These are phyloP conservation scores for Plantago ovata DNA, from an alignment of 257 asterid species.

Conservation along the genomic window DNA sequence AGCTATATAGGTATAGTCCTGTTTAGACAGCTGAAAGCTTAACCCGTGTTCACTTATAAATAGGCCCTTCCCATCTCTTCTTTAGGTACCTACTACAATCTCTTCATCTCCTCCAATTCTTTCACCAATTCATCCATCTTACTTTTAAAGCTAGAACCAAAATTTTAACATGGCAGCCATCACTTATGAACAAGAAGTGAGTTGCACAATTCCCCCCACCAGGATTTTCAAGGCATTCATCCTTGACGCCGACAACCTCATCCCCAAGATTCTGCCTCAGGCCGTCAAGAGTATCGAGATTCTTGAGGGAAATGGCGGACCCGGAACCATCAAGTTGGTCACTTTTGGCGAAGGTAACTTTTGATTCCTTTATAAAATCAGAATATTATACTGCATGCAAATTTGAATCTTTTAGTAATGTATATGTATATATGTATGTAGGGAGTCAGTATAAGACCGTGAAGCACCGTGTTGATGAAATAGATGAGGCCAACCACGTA, in stretches of 20 bases:
- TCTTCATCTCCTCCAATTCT: too few relatives aligned
- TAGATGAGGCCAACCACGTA: slow-evolving; percentile 37
- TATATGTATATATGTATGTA: too few relatives aligned
- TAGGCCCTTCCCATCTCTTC: too few relatives aligned
- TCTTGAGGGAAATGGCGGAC: slow-evolving; percentile 40
- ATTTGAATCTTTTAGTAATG: too few relatives aligned
- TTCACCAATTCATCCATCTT: too few relatives aligned
- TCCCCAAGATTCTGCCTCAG: slow-evolving; percentile 33
- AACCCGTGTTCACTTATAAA: too few relatives aligned
- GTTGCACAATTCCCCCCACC: slow-evolving; percentile 37
- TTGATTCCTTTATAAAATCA: too few relatives aligned
- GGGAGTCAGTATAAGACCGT: slow-evolving; percentile 41
- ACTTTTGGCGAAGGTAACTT: slow-evolving; percentile 32
- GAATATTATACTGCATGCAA: too few relatives aligned
- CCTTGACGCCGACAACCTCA: slow-evolving; percentile 34
- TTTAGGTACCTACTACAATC: too few relatives aligned
- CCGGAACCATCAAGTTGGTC: slow-evolving; percentile 32
- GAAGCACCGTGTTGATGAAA: slow-evolving; percentile 39
- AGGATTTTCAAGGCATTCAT: slow-evolving; percentile 36
- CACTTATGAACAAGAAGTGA: slow-evolving; percentile 23
- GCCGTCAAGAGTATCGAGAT: slow-evolving; percentile 33
- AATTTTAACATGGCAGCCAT: slow-evolving; percentile 38
- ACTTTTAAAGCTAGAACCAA: too few relatives aligned
- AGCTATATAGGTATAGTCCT: too few relatives aligned
- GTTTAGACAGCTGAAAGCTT: too few relatives aligned